Percentiles rank a stretch among this genome's conserved stretches.
phyloP scores from a whole-genome alignment of 768 basidiomycete genomes.

The Rhizopogon vesiculosus region DNA sequence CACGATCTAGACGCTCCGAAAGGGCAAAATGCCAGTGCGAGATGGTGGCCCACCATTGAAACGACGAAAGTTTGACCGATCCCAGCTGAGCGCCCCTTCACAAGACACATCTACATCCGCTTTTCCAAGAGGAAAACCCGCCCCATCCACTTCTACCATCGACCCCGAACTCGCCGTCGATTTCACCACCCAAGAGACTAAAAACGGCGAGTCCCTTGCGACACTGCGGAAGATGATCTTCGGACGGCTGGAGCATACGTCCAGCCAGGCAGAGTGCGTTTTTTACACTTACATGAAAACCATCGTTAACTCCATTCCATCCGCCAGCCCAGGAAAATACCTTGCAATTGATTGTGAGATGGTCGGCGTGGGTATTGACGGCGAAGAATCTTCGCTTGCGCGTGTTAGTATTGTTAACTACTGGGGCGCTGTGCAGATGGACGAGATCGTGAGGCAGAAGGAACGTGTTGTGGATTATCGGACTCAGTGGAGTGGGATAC shows the following conservation, averaged over 20 bases:
- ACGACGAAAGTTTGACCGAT: constrained; percentile 13
- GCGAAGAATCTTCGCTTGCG: constrained; percentile 78
- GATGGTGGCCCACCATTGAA: constrained; percentile 9
- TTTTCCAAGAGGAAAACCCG: constrained; percentile 1
- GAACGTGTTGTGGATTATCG: constrained; percentile 92
- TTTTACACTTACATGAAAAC: constrained; percentile 1
- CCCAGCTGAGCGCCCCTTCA: not conserved
- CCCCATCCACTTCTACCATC: not conserved
- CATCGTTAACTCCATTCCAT: not conserved
- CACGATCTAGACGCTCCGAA: not conserved
- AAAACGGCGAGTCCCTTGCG: constrained; percentile 46
- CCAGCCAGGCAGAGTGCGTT: constrained; percentile 42
- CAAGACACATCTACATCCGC: not conserved
- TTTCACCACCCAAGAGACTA: constrained; percentile 21
- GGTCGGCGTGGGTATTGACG: constrained; percentile 90
- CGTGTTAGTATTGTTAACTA: constrained; percentile 90
- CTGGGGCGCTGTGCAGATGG: constrained; percentile 72
- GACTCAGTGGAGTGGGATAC: constrained; percentile 84
- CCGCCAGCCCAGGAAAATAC: constrained; percentile 61
- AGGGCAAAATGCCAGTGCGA: not conserved
- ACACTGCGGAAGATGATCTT: constrained; percentile 48
- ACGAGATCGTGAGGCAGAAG: constrained; percentile 81
- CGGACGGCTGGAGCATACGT: constrained; percentile 38
- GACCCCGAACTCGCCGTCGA: constrained; percentile 9
- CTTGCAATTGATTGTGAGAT: constrained; percentile 95